phyloP scores from a whole-genome alignment of 1,139 yeast genomes.

The Arxiozyma bovina region DNA sequence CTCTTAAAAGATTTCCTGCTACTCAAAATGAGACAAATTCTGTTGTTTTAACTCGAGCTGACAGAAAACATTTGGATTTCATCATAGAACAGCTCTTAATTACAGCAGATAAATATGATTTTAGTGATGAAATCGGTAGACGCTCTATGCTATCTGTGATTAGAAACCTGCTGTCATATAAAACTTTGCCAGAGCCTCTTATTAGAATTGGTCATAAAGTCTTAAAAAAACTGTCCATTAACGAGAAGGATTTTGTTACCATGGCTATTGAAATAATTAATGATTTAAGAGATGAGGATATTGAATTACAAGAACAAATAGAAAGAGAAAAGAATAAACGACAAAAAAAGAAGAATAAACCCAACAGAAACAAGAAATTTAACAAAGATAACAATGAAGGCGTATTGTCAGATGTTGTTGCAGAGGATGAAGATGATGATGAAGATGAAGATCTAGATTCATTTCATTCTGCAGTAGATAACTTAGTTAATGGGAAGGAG shows the following conservation, averaged over 20 bases:
- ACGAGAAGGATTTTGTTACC: slow-evolving; percentile 74
- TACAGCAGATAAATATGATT: slow-evolving; percentile 68
- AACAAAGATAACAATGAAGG: slow-evolving; percentile 20
- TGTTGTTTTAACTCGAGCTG: slow-evolving; percentile 21
- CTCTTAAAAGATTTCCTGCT: slow-evolving; percentile 42
- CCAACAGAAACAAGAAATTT: slow-evolving; percentile 1
- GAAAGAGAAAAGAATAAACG: slow-evolving; percentile 8
- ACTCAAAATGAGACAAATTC: not conserved
- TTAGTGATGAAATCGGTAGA: slow-evolving; percentile 86
- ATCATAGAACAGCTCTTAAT: slow-evolving; percentile 64
- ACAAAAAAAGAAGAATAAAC: slow-evolving; percentile 6
- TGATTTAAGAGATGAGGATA: slow-evolving; percentile 68
- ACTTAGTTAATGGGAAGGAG: slow-evolving; percentile 21
- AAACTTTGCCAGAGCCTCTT: slow-evolving; percentile 42
- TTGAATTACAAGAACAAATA: slow-evolving; percentile 31
- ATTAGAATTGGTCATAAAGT: slow-evolving; percentile 55
- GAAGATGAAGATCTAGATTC: slow-evolving; percentile 33
- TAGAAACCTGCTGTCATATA: slow-evolving; percentile 49
- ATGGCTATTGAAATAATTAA: slow-evolving; percentile 81
- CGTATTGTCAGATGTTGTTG: slow-evolving; percentile 8
- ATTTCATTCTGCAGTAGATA: slow-evolving; percentile 48
- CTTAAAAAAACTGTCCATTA: slow-evolving; percentile 60
- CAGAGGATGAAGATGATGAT: slow-evolving; percentile 30
- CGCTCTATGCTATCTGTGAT: slow-evolving; percentile 68
- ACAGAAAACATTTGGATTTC: slow-evolving; percentile 57